Base-by-base conservation (phyloP, 1,284 basidiomycete species). In the Cryptococcus maquisensis region DNA sequence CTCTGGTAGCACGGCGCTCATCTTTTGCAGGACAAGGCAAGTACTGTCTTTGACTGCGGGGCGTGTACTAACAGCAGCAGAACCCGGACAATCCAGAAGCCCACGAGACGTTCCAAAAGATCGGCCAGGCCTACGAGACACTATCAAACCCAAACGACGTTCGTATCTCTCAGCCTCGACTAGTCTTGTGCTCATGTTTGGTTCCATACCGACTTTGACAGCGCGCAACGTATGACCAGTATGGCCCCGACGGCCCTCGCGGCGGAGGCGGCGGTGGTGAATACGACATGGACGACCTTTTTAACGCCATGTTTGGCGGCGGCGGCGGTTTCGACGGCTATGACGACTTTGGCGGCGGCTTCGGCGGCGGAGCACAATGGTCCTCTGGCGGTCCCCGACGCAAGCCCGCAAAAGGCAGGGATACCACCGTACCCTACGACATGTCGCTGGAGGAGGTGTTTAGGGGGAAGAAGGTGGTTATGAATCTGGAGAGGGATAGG, bases 361-460 rank as follows among this genome's bases (percentile, higher is more conserved):
- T 39, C 15, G 55, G 54, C 4, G 61, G 60, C 40, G 51, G 40
- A 1, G 61, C 61, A 50, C 45, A 54, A 23, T 41, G 54, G 85
- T 86, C 64, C 82, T 82, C 49, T 79, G 71, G 48, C 62, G 59
- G 60, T 50, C 49, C 46, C 67, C 50, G 79, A 68, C 62, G 75
- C 69, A 67, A 70, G 72, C 68, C 76, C 62, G 36, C 75, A 78
- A 57, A 77, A 78, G 72, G 80, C 74, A 46, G 85, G 60, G 86
- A 92, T 73, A 85, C 87, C 7, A 79, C 86, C 36, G 85, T 96
- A 60, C 83, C 85, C 3, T 89, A 95, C 70, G 81, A 88, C 18
- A 90, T 97, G 54, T 86, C 88, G 4, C 81, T 98, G 36, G 92
- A 96, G 72, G 94, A 98, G 71, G 79, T 95, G 26, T 98, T 92